Percentiles rank a stretch among this genome's conserved stretches.
Conservation (phyloP, 1,284 basidiomycete genomes). For the Erythrobasidium hasegawianum region DNA sequence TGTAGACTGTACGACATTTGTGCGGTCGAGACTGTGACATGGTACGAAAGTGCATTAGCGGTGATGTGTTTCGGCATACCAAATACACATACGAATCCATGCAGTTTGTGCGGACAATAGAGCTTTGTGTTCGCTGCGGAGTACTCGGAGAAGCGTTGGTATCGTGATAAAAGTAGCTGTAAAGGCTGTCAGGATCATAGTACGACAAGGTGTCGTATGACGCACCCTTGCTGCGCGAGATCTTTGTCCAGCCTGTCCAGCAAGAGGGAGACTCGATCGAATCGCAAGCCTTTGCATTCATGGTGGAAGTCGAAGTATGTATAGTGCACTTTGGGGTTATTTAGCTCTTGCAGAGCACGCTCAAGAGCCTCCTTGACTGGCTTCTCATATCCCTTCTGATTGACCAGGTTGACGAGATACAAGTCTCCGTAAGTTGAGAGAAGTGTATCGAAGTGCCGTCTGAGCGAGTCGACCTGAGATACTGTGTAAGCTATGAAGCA, state of each 20-base stretch:
- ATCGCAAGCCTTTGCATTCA: slow-evolving; percentile 92
- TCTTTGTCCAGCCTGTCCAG: slow-evolving; percentile 73
- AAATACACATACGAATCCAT: slow-evolving; percentile 51
- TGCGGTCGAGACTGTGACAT: slow-evolving; percentile 79
- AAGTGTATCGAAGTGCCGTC: slow-evolving; percentile 71
- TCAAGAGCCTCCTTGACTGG: slow-evolving; percentile 97
- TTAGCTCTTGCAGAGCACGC: slow-evolving; percentile 57
- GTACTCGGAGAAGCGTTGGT: slow-evolving; percentile 54
- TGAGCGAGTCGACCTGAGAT: slow-evolving; percentile 70
- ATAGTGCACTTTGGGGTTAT: slow-evolving; percentile 63
- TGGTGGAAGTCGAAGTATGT: slow-evolving; percentile 98
- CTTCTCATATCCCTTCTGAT: slow-evolving; percentile 90
- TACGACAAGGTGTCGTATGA: too few species aligned
- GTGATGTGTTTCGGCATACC: too few species aligned
- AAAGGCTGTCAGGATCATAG: too few species aligned
- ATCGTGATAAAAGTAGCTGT: slow-evolving; percentile 66
- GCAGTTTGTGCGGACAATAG: slow-evolving; percentile 76
- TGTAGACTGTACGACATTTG: slow-evolving; percentile 90
- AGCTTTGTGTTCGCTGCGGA: slow-evolving; percentile 60
- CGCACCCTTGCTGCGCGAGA: slow-evolving; percentile 67
- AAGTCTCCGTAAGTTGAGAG: slow-evolving; percentile 73
- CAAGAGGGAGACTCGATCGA: slow-evolving; percentile 83
- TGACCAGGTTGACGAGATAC: slow-evolving; percentile 85
- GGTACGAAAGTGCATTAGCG: too few species aligned
- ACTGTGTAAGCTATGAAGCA: too few species aligned